Evolutionary conservation across 495 filamentous ascomycete species (phyloP).

Genomic region (Geopyxis carbonaria): DNA sequence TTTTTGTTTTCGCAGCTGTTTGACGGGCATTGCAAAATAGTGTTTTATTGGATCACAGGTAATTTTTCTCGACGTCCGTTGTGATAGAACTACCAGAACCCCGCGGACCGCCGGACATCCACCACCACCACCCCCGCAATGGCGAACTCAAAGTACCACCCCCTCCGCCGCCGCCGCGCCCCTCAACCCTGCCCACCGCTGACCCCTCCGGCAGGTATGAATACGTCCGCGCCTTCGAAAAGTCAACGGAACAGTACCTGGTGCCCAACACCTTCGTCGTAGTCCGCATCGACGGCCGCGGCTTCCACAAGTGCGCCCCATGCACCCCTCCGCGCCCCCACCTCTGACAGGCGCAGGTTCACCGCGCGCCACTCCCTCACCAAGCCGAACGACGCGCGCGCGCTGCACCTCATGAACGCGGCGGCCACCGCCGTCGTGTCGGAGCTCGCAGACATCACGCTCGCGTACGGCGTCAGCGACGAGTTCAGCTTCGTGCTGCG

Average conservation of each 20-base stretch:
- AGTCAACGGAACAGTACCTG: conserved; percentile 51
- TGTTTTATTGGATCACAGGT: too few species aligned
- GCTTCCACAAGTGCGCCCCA: conserved; percentile 65
- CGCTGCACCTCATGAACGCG: conserved; percentile 86
- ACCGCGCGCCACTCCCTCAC: conserved; percentile 64
- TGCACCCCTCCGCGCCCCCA: not conserved
- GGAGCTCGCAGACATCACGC: conserved; percentile 65
- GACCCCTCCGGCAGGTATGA: conserved; percentile 46
- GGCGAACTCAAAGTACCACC: conserved; percentile 46
- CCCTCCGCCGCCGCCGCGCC: not conserved
- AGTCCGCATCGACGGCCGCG: conserved; percentile 77
- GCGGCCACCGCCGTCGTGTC: conserved; percentile 67
- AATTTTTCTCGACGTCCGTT: too few species aligned
- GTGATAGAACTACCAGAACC: too few species aligned
- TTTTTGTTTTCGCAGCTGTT: too few species aligned
- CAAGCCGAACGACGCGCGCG: conserved; percentile 82
- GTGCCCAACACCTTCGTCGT: conserved; percentile 89
- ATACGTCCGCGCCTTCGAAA: conserved; percentile 84
- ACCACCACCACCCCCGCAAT: conserved; percentile 25
- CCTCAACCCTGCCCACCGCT: not conserved
- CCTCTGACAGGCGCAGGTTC: conserved; percentile 49
- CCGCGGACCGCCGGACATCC: too few species aligned
- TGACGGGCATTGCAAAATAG: too few species aligned
- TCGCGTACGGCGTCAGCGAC: conserved; percentile 86
- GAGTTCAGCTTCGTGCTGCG: conserved; percentile 81